Evolutionary conservation across 2,329 filamentous ascomycete species (phyloP), one percentile per base, ranked within the genome.

Genomic region (Aspergillus eucalypticola): DNA sequence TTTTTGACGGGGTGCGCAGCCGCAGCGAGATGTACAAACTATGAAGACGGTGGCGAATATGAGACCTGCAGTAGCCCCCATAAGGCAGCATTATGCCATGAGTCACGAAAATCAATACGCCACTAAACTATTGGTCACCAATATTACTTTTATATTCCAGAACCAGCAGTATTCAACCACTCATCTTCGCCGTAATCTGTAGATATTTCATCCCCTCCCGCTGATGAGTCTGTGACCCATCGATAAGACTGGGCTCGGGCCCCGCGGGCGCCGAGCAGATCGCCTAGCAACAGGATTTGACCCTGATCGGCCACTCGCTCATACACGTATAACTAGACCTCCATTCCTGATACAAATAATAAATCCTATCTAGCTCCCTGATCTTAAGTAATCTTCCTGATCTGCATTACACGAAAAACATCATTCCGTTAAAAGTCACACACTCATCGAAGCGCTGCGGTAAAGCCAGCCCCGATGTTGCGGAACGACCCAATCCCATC

Each of bases 1-100:
- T 88, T 23, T 88, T 87, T 65, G 85, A 88, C 68, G 86, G 86
- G 1, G 80, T 88, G 2, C 78, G 73, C 64, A 86, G 84, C 70
- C 83, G 81, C 69, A 84, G 76, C 50, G 79, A 77, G 42, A 83
- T 85, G 65, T 78, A 84, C 64, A 79, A 75, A 58, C 70, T 84
- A 60, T 82, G 64, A 13, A 46, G 48, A 46, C 5, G 39, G 17
- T 59, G 21, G 46, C 46, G n/a, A 50, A n/a, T 17, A 25, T 21
- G 15, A 19, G 10, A 29, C 25, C 29, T 46, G 39, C 39, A 32
- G 27, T 44, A 35, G n/a, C 39, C 53, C n/a, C 23, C 11, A 32
- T n/a, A 6, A 32, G 25, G 23, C n/a, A 7, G 29, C 25, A 21
- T 32, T 29, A 35, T 46, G 53, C 23, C 41, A 46, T 55, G 39